These are phyloP conservation scores for Polytolypa hystricis DNA, from an alignment of 2,329 filamentous ascomycete genomes.

Conservation along the genomic window DNA sequence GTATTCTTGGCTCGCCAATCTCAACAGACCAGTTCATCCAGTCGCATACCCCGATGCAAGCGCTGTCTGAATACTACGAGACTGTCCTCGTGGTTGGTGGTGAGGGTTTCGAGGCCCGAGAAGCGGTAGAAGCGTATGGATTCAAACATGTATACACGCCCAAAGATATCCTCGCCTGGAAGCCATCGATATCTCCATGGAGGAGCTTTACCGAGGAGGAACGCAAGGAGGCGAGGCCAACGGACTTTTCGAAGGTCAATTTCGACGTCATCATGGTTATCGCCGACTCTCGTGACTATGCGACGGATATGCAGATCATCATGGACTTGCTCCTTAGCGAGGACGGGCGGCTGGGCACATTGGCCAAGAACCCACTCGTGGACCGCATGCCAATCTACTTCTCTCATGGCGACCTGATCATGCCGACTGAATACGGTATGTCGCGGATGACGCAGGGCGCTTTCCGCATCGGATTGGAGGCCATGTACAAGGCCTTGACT, in stretches of 20 bases:
- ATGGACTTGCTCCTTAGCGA: constrained; percentile 60
- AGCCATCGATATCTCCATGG: constrained; percentile 58
- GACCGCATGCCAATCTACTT: constrained; percentile 66
- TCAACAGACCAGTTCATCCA: constrained; percentile 66
- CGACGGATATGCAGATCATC: constrained; percentile 65
- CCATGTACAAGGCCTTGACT: constrained; percentile 52
- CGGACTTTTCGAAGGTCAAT: constrained; percentile 60
- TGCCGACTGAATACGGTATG: constrained; percentile 50
- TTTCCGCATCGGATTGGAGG: constrained; percentile 65
- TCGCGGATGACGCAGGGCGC: constrained; percentile 62
- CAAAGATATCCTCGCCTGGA: constrained; percentile 62
- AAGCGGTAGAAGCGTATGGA: constrained; percentile 61
- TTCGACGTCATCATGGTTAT: constrained; percentile 67
- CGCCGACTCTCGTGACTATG: constrained; percentile 63
- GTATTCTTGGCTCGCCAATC: constrained; percentile 55
- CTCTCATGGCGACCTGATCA: constrained; percentile 53
- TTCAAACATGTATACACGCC: constrained; percentile 64
- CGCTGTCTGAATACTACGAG: constrained; percentile 63
- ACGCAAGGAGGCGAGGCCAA: constrained; percentile 54
- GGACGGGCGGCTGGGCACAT: constrained; percentile 54
- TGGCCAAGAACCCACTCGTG: constrained; percentile 53
- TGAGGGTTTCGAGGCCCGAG: constrained; percentile 62
- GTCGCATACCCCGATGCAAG: constrained; percentile 67
- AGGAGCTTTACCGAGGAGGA: constrained; percentile 57
- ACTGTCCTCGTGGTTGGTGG: constrained; percentile 66